These are phyloP conservation scores for Penicillium coprophilum DNA, from an alignment of 495 filamentous ascomycete genomes.

Conservation along the genomic window DNA sequence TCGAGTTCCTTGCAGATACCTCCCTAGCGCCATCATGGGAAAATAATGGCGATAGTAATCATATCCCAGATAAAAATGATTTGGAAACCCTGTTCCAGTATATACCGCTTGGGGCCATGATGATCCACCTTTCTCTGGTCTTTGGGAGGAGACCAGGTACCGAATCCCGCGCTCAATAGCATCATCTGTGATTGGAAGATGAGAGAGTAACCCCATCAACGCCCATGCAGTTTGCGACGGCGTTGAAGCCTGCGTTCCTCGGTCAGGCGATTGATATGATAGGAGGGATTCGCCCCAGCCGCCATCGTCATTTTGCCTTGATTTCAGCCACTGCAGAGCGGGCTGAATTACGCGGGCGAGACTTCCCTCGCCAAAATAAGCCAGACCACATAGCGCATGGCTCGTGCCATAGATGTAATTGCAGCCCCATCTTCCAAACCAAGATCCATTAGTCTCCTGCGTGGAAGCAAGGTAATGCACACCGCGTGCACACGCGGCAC, in stretches of 20 bases:
- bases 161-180: slow-evolving; percentile 24
- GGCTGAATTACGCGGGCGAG: slow-evolving; percentile 6
- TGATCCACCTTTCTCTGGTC: slow-evolving; percentile 1
- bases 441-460: slow-evolving; percentile 32
- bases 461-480: slow-evolving; percentile 21
- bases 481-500: slow-evolving; percentile 44
- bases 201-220: slow-evolving; percentile 28
- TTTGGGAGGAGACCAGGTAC: slow-evolving; percentile 14
- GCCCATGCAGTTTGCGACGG: slow-evolving; percentile 42
- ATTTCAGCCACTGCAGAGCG: slow-evolving; percentile 27
- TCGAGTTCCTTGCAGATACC: slow-evolving; percentile 19
- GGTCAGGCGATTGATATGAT: slow-evolving; percentile 26
- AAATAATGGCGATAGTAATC: slow-evolving; percentile 39
- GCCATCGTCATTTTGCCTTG: slow-evolving; percentile 34
- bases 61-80: slow-evolving; percentile 38
- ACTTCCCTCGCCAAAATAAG: slow-evolving; percentile 11
- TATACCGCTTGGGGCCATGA: slow-evolving; percentile 33
- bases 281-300: slow-evolving; percentile 38
- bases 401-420: slow-evolving; percentile 43
- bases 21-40: slow-evolving; percentile 40
- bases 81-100: slow-evolving; percentile 41
- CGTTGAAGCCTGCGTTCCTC: slow-evolving; percentile 13
- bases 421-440: slow-evolving; percentile 40
- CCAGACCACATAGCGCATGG: slow-evolving; percentile 34
- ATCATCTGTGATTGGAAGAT: slow-evolving; percentile 13